Conservation (phyloP, 345 rosid genomes). For the Trapa bicornis region DNA sequence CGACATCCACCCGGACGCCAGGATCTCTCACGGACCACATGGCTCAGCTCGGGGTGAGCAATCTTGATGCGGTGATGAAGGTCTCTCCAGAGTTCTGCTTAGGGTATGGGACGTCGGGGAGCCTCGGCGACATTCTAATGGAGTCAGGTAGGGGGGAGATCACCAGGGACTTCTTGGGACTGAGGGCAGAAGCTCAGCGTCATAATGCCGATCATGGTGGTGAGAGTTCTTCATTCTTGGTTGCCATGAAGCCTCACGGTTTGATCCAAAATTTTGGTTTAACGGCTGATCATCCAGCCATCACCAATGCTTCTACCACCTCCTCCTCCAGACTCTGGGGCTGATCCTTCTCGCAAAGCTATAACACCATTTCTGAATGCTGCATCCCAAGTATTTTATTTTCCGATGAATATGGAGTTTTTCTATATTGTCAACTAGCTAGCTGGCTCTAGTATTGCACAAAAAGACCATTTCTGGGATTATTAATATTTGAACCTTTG, state of each 20-base stretch:
- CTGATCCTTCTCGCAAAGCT: neutral
- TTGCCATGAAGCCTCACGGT: neutral
- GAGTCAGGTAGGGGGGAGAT: neutral
- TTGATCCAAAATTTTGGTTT: neutral
- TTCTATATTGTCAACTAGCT: neutral
- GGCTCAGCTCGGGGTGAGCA: neutral
- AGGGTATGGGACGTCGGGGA: neutral
- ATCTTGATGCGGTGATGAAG: neutral
- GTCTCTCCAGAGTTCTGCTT: neutral
- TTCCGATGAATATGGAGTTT: neutral
- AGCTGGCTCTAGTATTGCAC: neutral
- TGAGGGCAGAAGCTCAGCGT: constrained; percentile 1
- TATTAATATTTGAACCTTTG: neutral
- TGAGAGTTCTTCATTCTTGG: neutral
- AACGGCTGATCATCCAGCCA: neutral
- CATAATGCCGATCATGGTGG: neutral
- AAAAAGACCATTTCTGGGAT: neutral
- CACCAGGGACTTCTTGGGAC: constrained; percentile 16
- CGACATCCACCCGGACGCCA: constrained; percentile 9
- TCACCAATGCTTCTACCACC: neutral
- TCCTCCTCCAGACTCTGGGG: neutral
- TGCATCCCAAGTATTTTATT: neutral
- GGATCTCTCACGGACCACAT: constrained; percentile 7
- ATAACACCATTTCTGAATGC: too few species aligned
- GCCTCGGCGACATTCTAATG: neutral